phyloP scores from a whole-genome alignment of 106 monocot species.

The Dendrobium nobile region DNA sequence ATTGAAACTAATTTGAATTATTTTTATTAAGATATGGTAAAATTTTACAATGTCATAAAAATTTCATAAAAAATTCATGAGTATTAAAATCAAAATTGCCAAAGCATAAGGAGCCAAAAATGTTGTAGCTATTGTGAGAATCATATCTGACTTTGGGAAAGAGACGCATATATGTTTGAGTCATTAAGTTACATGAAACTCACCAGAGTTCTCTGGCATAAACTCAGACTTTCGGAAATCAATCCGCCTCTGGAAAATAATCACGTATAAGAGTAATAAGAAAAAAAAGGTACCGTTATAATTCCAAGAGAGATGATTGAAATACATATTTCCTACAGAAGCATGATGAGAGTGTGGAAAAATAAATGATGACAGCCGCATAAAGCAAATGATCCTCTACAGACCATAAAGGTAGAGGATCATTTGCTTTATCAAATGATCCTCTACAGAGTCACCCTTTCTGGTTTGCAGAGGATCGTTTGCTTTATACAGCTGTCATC shows the following conservation, averaged over 20 bases:
- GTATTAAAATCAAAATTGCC: neutral
- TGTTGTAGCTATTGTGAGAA: neutral
- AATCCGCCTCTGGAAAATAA: constrained; percentile 39
- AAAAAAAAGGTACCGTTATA: neutral
- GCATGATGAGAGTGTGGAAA: neutral
- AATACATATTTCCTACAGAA: neutral
- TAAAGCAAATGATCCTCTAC: neutral
- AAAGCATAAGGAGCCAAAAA: neutral
- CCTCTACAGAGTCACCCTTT: neutral
- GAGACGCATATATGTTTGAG: neutral
- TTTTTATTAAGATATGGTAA: constrained; percentile 1
- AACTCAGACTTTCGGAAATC: constrained; percentile 59
- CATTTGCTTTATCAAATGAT: too few species aligned
- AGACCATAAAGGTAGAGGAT: too few species aligned
- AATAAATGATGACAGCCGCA: neutral
- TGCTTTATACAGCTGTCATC: neutral
- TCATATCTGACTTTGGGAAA: neutral
- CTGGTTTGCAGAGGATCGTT: neutral
- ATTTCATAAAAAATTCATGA: neutral
- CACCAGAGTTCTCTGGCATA: constrained; percentile 36
- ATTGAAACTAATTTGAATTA: neutral
- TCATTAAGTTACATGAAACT: constrained; percentile 18
- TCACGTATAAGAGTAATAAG: neutral
- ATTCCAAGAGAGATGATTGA: neutral
- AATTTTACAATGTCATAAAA: neutral